These are phyloP conservation scores for Pleurotus salmoneostramineus DNA, from an alignment of 768 basidiomycete genomes.

Conservation along the genomic window DNA sequence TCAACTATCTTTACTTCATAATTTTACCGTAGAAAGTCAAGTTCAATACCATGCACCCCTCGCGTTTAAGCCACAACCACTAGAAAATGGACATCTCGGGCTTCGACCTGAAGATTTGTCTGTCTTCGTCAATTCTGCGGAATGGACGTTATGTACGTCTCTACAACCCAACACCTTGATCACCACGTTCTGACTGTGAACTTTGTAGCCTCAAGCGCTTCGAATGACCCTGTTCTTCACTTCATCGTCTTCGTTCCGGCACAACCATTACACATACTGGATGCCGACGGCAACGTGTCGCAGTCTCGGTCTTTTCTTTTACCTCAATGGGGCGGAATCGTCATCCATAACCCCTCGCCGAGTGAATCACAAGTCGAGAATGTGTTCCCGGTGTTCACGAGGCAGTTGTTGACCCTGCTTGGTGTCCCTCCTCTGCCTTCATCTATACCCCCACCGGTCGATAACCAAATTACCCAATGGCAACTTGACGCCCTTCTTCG, in stretches of 20 bases:
- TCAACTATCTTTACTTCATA: slow-evolving; percentile 66
- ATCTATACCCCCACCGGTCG: slow-evolving; percentile 12
- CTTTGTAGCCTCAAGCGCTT: slow-evolving; percentile 71
- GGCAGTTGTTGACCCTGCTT: slow-evolving; percentile 76
- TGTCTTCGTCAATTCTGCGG: slow-evolving; percentile 92
- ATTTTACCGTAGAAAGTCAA: slow-evolving; percentile 93
- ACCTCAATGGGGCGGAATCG: slow-evolving; percentile 92
- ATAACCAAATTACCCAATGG: slow-evolving; percentile 54
- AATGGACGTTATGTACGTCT: slow-evolving; percentile 84
- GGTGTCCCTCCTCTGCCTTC: slow-evolving; percentile 67
- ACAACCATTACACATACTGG: slow-evolving; percentile 64
- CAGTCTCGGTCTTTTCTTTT: slow-evolving; percentile 73
- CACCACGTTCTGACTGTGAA: slow-evolving; percentile 9
- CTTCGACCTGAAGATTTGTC: slow-evolving; percentile 82
- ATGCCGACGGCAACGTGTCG: slow-evolving; percentile 45
- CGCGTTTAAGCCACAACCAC: slow-evolving; percentile 61
- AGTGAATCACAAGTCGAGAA: slow-evolving; percentile 32
- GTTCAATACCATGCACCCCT: slow-evolving; percentile 89
- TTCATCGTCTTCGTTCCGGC: slow-evolving; percentile 90
- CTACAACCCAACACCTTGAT: background rate
- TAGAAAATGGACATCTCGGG: slow-evolving; percentile 39
- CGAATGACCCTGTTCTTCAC: slow-evolving; percentile 91
- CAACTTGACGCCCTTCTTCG: slow-evolving; percentile 80
- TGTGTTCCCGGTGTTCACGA: slow-evolving; percentile 61
- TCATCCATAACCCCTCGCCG: slow-evolving; percentile 59